These are phyloP conservation scores for Bacidia rubella DNA, from an alignment of 495 filamentous ascomycete species.

Conservation along the genomic window DNA sequence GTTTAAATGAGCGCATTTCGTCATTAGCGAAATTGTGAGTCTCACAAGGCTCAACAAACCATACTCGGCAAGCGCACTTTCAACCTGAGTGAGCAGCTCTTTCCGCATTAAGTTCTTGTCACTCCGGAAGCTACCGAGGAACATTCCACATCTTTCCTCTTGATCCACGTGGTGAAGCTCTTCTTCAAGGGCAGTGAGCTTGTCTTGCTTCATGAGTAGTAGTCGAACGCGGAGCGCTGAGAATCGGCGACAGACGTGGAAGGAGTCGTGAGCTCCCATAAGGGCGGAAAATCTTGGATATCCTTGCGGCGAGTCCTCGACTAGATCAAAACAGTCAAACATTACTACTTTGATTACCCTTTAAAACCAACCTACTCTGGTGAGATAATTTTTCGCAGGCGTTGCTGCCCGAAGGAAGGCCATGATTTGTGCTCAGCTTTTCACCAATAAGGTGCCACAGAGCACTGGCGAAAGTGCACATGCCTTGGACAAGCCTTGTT, in stretches of 20 bases:
- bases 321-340: constrained; percentile 8
- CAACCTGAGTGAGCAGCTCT: neutral
- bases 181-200: constrained; percentile 19
- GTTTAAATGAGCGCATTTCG: neutral
- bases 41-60: neutral
- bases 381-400: neutral
- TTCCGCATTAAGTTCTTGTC: constrained; percentile 15
- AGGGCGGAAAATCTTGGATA: constrained; percentile 24
- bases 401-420: neutral
- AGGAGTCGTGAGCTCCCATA: constrained; percentile 16
- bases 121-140: constrained; percentile 20
- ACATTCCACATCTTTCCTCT: constrained; percentile 18
- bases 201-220: constrained; percentile 20
- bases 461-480: neutral
- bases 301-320: constrained; percentile 21
- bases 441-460: neutral
- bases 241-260: constrained; percentile 21
- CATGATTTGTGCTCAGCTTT: neutral
- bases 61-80: neutral
- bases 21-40: neutral
- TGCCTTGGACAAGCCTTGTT: neutral
- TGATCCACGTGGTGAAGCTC: constrained; percentile 22
- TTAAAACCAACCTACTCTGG: neutral
- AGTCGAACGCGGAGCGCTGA: constrained; percentile 17
- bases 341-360: neutral